Base-by-base conservation (phyloP, 805 yeast species). In the Gaillardinia entomophila region DNA sequence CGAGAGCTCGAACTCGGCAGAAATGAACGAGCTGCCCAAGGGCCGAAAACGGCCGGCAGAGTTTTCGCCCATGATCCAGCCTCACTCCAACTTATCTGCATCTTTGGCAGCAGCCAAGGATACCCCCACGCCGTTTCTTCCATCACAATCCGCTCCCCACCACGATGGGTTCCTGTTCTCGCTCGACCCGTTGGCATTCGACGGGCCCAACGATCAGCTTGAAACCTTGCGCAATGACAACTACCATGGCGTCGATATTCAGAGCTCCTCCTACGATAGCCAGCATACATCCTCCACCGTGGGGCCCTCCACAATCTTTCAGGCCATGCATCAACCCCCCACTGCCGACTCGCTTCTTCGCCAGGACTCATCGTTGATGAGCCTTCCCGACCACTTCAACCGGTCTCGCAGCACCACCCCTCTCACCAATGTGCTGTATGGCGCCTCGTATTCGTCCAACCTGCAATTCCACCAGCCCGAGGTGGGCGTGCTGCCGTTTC, bases 121-220 rank as follows among this genome's bases (percentile, higher is more conserved):
- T 24, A 18, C 31, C 10, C 22, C 6, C 6, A 6, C 6, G 10
- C 22, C 22, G 10, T 10, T 19, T 19, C 10, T 19, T 6, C 22
- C 22, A 19, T 19, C 22, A 6, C 22, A 19, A 19, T 6, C 12
- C 5, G 12, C 24, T 27, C 3, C 16, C 30, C 16, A 14, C 16
- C 25, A 15, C 11, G 28, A 13, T 12, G 40, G 40, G 12, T 57
- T 41, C 34, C 45, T 48, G 15, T 71, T 71, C 37, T 49, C 66
- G 29, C 54, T 71, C 18, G 73, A 69, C 37, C 73, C 75, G 3
- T 48, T 70, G 36, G 74, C 74, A 0, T 62, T 66, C 36, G 78
- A 72, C 32, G 75, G 72, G 5, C 62, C 68, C 41, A 55, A 42
- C 36, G 45, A 40, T 10, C 18, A 6, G 16, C 6, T 14, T 15